A percentile compares a stretch with the other conserved stretches of the same genome.
Evolutionary conservation across 2,329 filamentous ascomycete species (phyloP).

Genomic region (Exophiala viscosa): DNA sequence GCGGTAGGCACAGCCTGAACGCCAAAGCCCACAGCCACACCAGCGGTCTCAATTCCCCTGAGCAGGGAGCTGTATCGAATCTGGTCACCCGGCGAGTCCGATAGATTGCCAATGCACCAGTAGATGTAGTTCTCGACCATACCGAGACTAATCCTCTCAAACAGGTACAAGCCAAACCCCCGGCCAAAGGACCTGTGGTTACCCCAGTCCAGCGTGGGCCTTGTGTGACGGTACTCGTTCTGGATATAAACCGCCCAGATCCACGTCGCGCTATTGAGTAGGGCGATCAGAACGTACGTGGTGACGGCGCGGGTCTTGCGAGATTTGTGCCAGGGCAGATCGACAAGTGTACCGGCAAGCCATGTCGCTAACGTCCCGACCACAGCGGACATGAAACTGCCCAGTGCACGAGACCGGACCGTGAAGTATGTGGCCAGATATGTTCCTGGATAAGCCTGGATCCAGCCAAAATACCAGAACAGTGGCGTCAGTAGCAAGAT

Average conservation of each 20-base stretch:
- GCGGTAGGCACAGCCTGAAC: slow-evolving; percentile 45
- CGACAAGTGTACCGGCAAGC: slow-evolving; percentile 37
- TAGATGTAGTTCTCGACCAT: slow-evolving; percentile 48
- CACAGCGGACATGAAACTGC: slow-evolving; percentile 37
- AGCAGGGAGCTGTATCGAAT: slow-evolving; percentile 46
- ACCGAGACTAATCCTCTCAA: slow-evolving; percentile 39
- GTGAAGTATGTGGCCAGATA: slow-evolving; percentile 45
- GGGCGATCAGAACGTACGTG: slow-evolving; percentile 41
- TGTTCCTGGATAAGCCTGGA: slow-evolving; percentile 42
- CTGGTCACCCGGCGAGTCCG: slow-evolving; percentile 44
- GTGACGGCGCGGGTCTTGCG: slow-evolving; percentile 40
- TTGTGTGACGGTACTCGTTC: slow-evolving; percentile 44
- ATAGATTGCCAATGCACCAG: slow-evolving; percentile 47
- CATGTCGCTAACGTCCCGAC: slow-evolving; percentile 41
- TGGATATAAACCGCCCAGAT: slow-evolving; percentile 49
- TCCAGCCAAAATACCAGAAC: slow-evolving; percentile 35
- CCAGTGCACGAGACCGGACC: slow-evolving; percentile 40
- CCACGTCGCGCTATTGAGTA: slow-evolving; percentile 45
- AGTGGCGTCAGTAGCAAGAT: slow-evolving; percentile 39
- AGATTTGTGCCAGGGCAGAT: slow-evolving; percentile 39
- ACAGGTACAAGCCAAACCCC: slow-evolving; percentile 44
- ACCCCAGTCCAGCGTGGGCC: slow-evolving; percentile 44
- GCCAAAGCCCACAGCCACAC: slow-evolving; percentile 42
- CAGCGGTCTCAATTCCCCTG: slow-evolving; percentile 42
- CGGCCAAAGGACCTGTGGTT: slow-evolving; percentile 40